Percentiles rank a stretch among this genome's conserved stretches.
Evolutionary conservation across 768 basidiomycete species (phyloP).

Genomic region (Termitomyces sp.): DNA sequence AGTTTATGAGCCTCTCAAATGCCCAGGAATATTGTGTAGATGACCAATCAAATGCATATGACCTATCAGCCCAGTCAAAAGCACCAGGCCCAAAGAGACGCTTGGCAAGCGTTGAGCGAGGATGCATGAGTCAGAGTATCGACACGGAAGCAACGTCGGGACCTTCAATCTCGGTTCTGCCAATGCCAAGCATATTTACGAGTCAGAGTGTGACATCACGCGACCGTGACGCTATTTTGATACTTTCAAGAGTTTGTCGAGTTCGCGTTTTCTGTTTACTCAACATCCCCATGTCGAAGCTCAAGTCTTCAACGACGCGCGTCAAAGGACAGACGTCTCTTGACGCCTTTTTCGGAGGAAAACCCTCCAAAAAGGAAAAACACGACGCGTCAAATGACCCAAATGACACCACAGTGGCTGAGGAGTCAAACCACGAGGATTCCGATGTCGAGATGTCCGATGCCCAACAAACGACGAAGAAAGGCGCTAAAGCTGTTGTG

Average conservation of each 20-base stretch:
- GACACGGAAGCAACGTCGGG: neutral
- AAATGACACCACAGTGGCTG: slow-evolving; percentile 23
- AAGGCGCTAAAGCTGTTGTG: slow-evolving; percentile 35
- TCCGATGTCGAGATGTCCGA: slow-evolving; percentile 34
- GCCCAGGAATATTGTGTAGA: neutral
- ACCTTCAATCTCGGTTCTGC: no score
- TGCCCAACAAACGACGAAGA: slow-evolving; percentile 22
- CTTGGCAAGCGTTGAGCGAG: slow-evolving; percentile 6
- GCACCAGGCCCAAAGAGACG: slow-evolving; percentile 35
- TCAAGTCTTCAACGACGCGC: slow-evolving; percentile 32
- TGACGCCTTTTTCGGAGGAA: slow-evolving; percentile 48
- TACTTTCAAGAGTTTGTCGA: no score
- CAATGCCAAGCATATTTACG: no score
- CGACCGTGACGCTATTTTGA: slow-evolving; percentile 18
- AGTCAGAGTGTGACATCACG: slow-evolving; percentile 18
- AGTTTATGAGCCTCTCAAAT: neutral
- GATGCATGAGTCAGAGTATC: slow-evolving; percentile 5
- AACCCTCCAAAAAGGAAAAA: slow-evolving; percentile 31
- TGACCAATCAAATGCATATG: slow-evolving; percentile 57
- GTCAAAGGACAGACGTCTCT: slow-evolving; percentile 51
- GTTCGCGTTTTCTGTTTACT: slow-evolving; percentile 13
- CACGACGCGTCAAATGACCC: slow-evolving; percentile 27
- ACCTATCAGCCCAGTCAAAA: slow-evolving; percentile 39
- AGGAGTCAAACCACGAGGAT: slow-evolving; percentile 28
- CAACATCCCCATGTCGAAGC: slow-evolving; percentile 43